A percentile compares a stretch with the other conserved stretches of the same genome.
phyloP scores from a whole-genome alignment of 768 basidiomycete species.

The Pleurotus sapidus region DNA sequence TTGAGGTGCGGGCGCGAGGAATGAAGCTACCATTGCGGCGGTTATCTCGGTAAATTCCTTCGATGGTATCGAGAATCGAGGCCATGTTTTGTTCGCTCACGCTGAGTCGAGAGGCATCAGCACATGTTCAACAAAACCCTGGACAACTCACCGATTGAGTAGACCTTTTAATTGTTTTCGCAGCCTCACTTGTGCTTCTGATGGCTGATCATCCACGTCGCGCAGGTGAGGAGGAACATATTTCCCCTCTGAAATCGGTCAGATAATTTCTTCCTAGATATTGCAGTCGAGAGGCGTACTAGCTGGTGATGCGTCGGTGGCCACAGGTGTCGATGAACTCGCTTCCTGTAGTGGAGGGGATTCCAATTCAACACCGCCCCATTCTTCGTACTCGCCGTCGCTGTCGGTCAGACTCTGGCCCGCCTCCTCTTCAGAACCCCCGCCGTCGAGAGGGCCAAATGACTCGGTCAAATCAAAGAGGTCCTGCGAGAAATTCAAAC shows the following conservation, averaged over 20 bases:
- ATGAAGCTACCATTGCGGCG: conserved; percentile 67
- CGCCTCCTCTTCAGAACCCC: too few relatives aligned
- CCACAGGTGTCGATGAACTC: too few relatives aligned
- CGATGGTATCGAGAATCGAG: conserved; percentile 68
- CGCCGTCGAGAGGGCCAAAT: conserved; percentile 9
- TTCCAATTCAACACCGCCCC: conserved; percentile 32
- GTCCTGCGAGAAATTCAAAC: conserved; percentile 35
- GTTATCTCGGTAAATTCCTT: conserved; percentile 73
- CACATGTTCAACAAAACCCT: not conserved
- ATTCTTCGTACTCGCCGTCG: conserved; percentile 32
- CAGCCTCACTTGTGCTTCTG: conserved; percentile 51
- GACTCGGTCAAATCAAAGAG: conserved; percentile 51
- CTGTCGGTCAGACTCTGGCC: conserved; percentile 15
- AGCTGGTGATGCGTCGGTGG: too few relatives aligned
- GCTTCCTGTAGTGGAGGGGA: not conserved
- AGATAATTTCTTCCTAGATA: too few relatives aligned
- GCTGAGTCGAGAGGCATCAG: conserved; percentile 32
- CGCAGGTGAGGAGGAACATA: conserved; percentile 88
- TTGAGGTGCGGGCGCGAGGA: not conserved
- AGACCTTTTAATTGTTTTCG: conserved; percentile 80
- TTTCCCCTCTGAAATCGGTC: conserved; percentile 29
- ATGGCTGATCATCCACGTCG: conserved; percentile 29
- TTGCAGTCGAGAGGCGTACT: too few relatives aligned
- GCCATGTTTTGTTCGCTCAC: conserved; percentile 90
- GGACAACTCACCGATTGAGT: conserved; percentile 66